phyloP scores from a whole-genome alignment of 1,139 yeast genomes.

The Suhomyces anneliseae region DNA sequence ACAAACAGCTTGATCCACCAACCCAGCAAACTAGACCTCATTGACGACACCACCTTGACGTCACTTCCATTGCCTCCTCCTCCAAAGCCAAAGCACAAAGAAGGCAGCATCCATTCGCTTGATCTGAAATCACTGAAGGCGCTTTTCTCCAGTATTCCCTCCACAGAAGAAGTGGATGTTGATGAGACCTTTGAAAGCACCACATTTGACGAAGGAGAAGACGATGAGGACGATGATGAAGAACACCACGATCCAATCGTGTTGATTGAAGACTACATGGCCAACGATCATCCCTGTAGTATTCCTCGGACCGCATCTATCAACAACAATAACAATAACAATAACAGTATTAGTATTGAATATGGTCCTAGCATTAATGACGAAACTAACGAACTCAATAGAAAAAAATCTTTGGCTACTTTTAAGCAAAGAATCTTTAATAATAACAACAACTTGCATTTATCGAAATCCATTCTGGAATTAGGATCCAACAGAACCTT shows the following conservation, averaged over 20 bases:
- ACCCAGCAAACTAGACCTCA: slow-evolving; percentile 57
- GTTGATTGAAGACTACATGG: slow-evolving; percentile 51
- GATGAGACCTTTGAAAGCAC: slow-evolving; percentile 10
- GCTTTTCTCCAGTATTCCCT: background rate
- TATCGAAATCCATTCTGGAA: slow-evolving; percentile 6
- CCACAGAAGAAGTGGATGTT: background rate
- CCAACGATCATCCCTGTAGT: background rate
- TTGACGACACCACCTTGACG: slow-evolving; percentile 62
- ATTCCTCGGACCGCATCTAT: background rate
- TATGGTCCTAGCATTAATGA: slow-evolving; percentile 1
- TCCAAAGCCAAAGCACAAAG: slow-evolving; percentile 19
- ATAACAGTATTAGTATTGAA: background rate
- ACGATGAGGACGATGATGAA: slow-evolving; percentile 27
- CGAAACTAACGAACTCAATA: slow-evolving; percentile 16
- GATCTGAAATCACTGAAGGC: background rate
- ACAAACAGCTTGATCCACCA: slow-evolving; percentile 20
- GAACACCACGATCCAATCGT: slow-evolving; percentile 50
- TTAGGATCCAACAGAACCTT: slow-evolving; percentile 6
- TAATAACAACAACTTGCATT: slow-evolving; percentile 4
- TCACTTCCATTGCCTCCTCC: slow-evolving; percentile 70
- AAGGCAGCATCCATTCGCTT: background rate
- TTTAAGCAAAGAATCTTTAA: slow-evolving; percentile 32
- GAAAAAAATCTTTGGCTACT: slow-evolving; percentile 40
- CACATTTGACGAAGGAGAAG: slow-evolving; percentile 13
- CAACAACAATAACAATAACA: background rate